Percentiles rank a stretch among this genome's conserved stretches.
These are phyloP conservation scores for Solanum ossicruentum DNA, from an alignment of 257 asterid species.

Conservation along the genomic window DNA sequence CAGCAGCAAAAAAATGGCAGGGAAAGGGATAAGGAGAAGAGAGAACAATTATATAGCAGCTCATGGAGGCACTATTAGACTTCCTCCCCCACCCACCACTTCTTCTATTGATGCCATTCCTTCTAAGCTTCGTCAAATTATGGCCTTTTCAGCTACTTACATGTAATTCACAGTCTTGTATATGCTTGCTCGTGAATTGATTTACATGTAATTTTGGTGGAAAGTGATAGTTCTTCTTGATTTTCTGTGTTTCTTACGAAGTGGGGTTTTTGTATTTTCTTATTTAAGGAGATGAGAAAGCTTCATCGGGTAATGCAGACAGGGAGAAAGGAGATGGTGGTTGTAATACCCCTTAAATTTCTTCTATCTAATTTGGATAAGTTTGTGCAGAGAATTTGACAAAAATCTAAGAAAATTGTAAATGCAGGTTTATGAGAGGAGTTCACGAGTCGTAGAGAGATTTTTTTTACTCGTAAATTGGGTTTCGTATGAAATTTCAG, in stretches of 20 bases:
- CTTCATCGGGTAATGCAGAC: constrained; percentile 2
- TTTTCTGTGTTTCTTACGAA: background rate
- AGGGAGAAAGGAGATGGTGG: constrained; percentile 11
- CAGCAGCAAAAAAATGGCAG: constrained; percentile 40
- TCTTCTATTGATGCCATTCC: constrained; percentile 54
- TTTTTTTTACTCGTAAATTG: too few relatives aligned
- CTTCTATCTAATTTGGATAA: too few relatives aligned
- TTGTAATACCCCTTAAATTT: too few relatives aligned
- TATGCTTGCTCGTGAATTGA: background rate
- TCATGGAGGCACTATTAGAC: constrained; percentile 51
- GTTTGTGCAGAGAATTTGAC: too few relatives aligned
- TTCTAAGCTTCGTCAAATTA: constrained; percentile 59
- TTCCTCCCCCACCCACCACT: constrained; percentile 37
- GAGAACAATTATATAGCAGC: constrained; percentile 75
- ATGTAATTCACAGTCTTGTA: background rate
- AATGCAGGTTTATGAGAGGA: too few relatives aligned
- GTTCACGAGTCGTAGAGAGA: too few relatives aligned
- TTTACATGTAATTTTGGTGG: background rate
- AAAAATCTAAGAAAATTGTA: too few relatives aligned
- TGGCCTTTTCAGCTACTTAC: constrained; percentile 41
- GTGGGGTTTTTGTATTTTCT: background rate
- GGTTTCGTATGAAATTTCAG: too few relatives aligned
- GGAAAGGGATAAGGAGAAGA: constrained; percentile 64
- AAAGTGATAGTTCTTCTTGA: background rate
- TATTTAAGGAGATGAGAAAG: constrained; percentile 1